Evolutionary conservation across 108 stramenopile species (phyloP).

Genomic region (Cyclotella choctawhatcheeana): DNA sequence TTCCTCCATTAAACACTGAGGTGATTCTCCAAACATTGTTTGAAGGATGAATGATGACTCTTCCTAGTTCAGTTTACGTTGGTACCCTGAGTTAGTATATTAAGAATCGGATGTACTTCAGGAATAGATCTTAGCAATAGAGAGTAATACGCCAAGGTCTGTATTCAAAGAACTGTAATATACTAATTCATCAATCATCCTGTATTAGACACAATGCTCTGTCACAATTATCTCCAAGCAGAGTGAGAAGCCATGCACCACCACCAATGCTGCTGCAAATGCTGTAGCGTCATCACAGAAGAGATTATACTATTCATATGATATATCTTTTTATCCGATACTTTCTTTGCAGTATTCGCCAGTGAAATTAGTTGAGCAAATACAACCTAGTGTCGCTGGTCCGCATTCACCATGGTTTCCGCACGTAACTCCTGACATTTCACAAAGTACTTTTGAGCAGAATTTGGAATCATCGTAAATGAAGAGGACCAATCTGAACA

Average conservation of each 20-base stretch:
- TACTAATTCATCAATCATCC: slow-evolving; percentile 13
- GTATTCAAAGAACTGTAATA: slow-evolving; percentile 5
- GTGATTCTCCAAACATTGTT: slow-evolving; percentile 10
- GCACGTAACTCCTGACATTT: slow-evolving; percentile 47
- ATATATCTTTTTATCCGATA: background rate
- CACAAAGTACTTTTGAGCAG: slow-evolving; percentile 25
- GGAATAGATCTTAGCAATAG: slow-evolving; percentile 5
- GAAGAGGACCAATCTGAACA: too few species aligned
- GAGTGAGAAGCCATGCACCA: too few species aligned
- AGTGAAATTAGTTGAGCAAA: slow-evolving; percentile 42
- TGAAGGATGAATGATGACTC: slow-evolving; percentile 19
- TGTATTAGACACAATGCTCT: too few species aligned
- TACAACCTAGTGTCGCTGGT: slow-evolving; percentile 40
- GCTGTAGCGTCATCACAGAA: background rate
- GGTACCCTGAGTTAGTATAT: slow-evolving; percentile 6
- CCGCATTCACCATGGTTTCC: slow-evolving; percentile 34
- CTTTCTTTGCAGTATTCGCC: slow-evolving; percentile 43
- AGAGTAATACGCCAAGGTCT: slow-evolving; percentile 6
- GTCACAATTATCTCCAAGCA: too few species aligned
- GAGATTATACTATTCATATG: background rate
- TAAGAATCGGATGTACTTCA: background rate
- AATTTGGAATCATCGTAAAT: background rate
- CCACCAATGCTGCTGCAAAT: background rate
- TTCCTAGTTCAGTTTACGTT: background rate
- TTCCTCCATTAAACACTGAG: slow-evolving; percentile 1